Percentiles rank a stretch among this genome's conserved stretches.
Conservation (phyloP, 2,329 filamentous ascomycete genomes). For the Tolypocladium tropicale region DNA sequence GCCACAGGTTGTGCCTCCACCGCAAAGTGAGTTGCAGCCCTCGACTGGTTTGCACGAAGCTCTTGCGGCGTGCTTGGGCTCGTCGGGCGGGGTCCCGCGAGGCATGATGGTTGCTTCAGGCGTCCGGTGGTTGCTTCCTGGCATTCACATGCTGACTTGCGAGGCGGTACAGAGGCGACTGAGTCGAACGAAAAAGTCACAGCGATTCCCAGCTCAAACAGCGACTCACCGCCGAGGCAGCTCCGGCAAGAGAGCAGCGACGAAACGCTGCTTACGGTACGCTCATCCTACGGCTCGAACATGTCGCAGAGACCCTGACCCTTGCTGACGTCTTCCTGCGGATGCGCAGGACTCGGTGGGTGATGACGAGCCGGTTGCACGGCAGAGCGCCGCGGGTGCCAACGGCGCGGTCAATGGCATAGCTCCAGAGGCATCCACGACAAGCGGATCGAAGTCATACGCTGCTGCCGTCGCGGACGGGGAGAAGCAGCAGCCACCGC, state of each 20-base stretch:
- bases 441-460: constrained; percentile 8
- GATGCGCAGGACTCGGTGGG: not conserved
- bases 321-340: not conserved
- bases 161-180: constrained; percentile 1
- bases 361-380: not conserved
- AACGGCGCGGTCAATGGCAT: not conserved
- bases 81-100: too few species aligned
- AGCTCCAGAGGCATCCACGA: not conserved
- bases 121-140: not conserved
- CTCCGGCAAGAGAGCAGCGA: constrained; percentile 2
- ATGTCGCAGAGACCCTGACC: not conserved
- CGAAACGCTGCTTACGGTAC: not conserved
- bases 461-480: constrained; percentile 9
- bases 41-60: not conserved
- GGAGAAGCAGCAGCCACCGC: constrained; percentile 2
- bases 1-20: not conserved
- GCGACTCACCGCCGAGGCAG: constrained; percentile 3
- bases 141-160: constrained; percentile 3
- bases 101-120: not conserved
- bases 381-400: not conserved
- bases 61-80: too few species aligned
- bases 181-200: constrained; percentile 12
- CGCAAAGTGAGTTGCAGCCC: not conserved
- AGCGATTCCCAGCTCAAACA: constrained; percentile 9
- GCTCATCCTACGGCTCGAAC: not conserved